Percentiles rank a stretch among this genome's conserved stretches.
Conservation (phyloP, 2,329 filamentous ascomycete genomes). For the Beauveria rudraprayagi region DNA sequence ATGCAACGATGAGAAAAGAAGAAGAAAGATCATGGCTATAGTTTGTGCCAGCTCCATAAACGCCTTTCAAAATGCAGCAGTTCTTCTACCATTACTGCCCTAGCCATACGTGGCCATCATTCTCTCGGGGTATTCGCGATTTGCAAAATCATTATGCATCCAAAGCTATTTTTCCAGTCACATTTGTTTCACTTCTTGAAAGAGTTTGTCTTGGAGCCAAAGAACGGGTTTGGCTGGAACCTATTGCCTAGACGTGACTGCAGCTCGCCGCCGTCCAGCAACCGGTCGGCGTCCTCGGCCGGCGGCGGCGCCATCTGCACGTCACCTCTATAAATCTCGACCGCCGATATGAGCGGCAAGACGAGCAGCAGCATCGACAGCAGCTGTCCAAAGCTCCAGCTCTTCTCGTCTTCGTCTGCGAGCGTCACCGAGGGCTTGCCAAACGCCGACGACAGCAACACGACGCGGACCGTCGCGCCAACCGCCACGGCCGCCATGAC, state of each 20-base stretch:
- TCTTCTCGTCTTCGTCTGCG: conserved; percentile 43
- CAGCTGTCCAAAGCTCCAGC: conserved; percentile 57
- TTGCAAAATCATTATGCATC: too few species aligned
- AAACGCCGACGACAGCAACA: conserved; percentile 54
- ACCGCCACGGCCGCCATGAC: conserved; percentile 51
- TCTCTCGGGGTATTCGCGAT: background rate
- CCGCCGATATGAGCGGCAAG: conserved; percentile 49
- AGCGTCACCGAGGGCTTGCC: conserved; percentile 43
- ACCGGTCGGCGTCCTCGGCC: conserved; percentile 30
- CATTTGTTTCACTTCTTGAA: conserved; percentile 22
- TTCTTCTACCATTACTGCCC: background rate
- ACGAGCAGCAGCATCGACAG: conserved; percentile 50
- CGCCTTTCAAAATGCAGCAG: background rate
- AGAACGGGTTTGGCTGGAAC: conserved; percentile 40
- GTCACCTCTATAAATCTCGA: conserved; percentile 51
- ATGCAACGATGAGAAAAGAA: background rate
- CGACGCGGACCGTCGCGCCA: conserved; percentile 49
- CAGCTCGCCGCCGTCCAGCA: conserved; percentile 34
- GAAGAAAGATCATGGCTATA: background rate
- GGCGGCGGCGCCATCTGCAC: conserved; percentile 34
- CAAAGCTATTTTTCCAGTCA: too few species aligned
- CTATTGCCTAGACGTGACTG: conserved; percentile 23
- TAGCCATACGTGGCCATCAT: background rate
- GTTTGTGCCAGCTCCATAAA: background rate
- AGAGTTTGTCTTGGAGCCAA: conserved; percentile 29